Evolutionary conservation across 208 protist genomes (phyloP).

Genomic region (Polymyxa betae): DNA sequence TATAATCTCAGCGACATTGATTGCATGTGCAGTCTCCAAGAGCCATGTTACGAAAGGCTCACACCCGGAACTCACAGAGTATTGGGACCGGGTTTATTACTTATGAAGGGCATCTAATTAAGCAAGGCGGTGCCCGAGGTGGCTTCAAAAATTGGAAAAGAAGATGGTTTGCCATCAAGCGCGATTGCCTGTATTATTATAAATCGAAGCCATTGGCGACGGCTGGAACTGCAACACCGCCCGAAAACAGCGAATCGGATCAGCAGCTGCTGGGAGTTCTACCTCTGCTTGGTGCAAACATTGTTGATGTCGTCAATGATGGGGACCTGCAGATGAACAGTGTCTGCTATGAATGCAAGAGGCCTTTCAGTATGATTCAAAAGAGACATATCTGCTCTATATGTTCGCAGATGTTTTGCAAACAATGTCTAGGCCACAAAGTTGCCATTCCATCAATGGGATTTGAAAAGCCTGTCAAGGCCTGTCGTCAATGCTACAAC

Average conservation of each 20-base stretch:
- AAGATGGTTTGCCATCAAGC: constrained; percentile 45
- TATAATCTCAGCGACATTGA: background rate
- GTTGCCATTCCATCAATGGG: constrained; percentile 37
- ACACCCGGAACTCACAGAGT: constrained; percentile 5
- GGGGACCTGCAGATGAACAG: background rate
- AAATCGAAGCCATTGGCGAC: background rate
- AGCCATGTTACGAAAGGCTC: background rate
- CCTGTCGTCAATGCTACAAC: background rate
- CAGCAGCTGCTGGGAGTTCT: background rate
- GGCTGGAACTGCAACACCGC: no score
- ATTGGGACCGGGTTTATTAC: background rate
- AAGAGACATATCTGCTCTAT: background rate
- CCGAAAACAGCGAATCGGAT: no score
- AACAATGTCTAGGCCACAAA: background rate
- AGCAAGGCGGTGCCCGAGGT: constrained; percentile 38
- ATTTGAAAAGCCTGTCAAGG: constrained; percentile 16
- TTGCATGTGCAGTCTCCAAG: background rate
- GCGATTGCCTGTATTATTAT: constrained; percentile 42
- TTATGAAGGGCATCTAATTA: constrained; percentile 14
- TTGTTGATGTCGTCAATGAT: background rate
- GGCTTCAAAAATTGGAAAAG: constrained; percentile 53
- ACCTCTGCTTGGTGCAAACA: background rate
- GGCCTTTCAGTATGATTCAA: background rate
- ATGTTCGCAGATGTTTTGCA: constrained; percentile 34
- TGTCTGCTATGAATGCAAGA: constrained; percentile 47